Percentiles rank a stretch among this genome's conserved stretches.
Conservation (phyloP, 2,329 filamentous ascomycete genomes). For the Aspergillus fijiensis region DNA sequence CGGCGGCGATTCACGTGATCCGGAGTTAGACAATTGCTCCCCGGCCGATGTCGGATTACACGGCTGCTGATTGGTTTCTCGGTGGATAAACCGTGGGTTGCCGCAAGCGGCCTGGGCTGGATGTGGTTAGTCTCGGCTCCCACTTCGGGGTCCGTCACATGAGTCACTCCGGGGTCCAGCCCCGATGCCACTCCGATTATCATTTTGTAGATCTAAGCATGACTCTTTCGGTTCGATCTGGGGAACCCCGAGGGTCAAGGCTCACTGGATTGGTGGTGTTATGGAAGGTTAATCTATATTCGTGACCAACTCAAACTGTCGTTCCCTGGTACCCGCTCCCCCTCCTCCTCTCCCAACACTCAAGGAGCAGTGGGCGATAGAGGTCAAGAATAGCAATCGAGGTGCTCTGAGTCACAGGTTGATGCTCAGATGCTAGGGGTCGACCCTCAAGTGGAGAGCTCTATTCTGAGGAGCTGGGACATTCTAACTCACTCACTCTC, state of each 20-base stretch:
- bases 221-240: neutral
- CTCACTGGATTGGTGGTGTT: neutral
- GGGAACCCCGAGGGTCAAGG: neutral
- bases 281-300: neutral
- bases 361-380: neutral
- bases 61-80: conserved; percentile 3
- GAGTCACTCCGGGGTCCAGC: neutral
- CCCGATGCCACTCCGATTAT: neutral
- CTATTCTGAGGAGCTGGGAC: too few relatives aligned
- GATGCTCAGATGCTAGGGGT: too few relatives aligned
- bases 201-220: neutral
- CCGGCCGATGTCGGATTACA: conserved; percentile 27
- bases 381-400: too few relatives aligned
- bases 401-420: too few relatives aligned
- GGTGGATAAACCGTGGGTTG: neutral
- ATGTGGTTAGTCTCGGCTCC: neutral
- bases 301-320: neutral
- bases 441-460: too few relatives aligned
- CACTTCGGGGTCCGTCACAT: neutral
- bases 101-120: neutral
- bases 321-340: neutral
- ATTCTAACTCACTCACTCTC: too few relatives aligned
- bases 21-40: conserved; percentile 30
- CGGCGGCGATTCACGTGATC: conserved; percentile 21
- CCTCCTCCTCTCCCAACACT: neutral